Percentiles rank a stretch among this genome's conserved stretches.
phyloP scores from a whole-genome alignment of 805 yeast genomes.

The Ogataea minuta region DNA sequence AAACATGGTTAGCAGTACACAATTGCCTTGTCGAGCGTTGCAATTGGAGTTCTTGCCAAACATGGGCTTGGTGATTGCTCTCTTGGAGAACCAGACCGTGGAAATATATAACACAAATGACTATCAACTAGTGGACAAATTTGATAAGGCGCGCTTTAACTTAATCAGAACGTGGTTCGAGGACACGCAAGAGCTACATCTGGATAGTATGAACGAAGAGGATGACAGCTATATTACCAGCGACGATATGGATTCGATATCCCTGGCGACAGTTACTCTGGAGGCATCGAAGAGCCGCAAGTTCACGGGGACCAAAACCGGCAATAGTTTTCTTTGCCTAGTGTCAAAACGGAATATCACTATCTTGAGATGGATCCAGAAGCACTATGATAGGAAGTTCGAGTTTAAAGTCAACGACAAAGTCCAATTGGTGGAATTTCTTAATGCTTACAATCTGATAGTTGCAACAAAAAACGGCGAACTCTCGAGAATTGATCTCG shows the following conservation, averaged over 20 bases:
- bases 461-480: constrained; percentile 28
- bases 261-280: constrained; percentile 31
- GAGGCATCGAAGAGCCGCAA: constrained; percentile 7
- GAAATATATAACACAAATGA: constrained; percentile 32
- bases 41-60: constrained; percentile 34
- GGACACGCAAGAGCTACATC: constrained; percentile 6
- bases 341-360: constrained; percentile 25
- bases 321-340: constrained; percentile 21
- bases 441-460: constrained; percentile 24
- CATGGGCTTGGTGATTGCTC: constrained; percentile 31
- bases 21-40: constrained; percentile 24
- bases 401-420: constrained; percentile 29
- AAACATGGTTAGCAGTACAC: constrained; percentile 16
- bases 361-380: constrained; percentile 24
- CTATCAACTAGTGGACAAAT: constrained; percentile 29
- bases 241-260: constrained; percentile 30
- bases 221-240: constrained; percentile 22
- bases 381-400: constrained; percentile 22
- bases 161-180: constrained; percentile 27
- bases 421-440: constrained; percentile 25
- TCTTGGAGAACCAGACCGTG: constrained; percentile 32
- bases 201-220: constrained; percentile 21
- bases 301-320: constrained; percentile 11
- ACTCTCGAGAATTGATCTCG: constrained; percentile 18
- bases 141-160: constrained; percentile 35